Conservation (phyloP, 2,329 filamentous ascomycete species). For the Trichothecium sympodiale region DNA sequence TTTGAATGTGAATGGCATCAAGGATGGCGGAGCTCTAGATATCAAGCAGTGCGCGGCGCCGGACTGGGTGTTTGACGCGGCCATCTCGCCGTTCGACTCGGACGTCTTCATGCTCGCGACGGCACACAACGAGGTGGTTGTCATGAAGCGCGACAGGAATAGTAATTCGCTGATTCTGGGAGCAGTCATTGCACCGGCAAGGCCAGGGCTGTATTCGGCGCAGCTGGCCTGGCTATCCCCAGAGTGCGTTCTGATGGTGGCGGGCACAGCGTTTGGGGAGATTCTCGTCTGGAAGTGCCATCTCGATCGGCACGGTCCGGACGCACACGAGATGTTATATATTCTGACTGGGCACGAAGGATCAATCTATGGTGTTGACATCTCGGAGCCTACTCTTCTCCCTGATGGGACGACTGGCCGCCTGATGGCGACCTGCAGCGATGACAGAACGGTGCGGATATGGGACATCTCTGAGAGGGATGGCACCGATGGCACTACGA, state of each 20-base stretch:
- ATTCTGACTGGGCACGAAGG: constrained; percentile 68
- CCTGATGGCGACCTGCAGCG: constrained; percentile 84
- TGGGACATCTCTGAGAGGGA: constrained; percentile 65
- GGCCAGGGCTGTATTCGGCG: constrained; percentile 82
- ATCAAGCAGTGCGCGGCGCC: constrained; percentile 34
- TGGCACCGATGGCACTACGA: background rate
- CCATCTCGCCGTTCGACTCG: constrained; percentile 33
- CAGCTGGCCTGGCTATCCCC: constrained; percentile 52
- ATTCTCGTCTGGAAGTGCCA: constrained; percentile 78
- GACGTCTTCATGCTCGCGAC: constrained; percentile 55
- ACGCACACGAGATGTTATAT: constrained; percentile 32
- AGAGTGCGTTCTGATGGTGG: constrained; percentile 60
- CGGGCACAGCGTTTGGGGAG: constrained; percentile 90
- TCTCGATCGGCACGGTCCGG: constrained; percentile 9
- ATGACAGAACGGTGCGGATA: constrained; percentile 79
- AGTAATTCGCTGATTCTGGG: constrained; percentile 28
- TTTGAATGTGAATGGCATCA: constrained; percentile 17
- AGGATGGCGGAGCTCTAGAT: constrained; percentile 5
- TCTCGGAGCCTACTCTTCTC: constrained; percentile 47
- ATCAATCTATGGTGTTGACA: constrained; percentile 81
- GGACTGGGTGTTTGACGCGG: constrained; percentile 71
- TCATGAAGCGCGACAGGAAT: constrained; percentile 25
- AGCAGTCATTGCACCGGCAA: constrained; percentile 50
- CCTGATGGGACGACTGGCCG: constrained; percentile 26
- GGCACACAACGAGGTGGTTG: constrained; percentile 74